Evolutionary conservation across 2,329 filamentous ascomycete species (phyloP).

Genomic region (Ceratocystis cubensis): DNA sequence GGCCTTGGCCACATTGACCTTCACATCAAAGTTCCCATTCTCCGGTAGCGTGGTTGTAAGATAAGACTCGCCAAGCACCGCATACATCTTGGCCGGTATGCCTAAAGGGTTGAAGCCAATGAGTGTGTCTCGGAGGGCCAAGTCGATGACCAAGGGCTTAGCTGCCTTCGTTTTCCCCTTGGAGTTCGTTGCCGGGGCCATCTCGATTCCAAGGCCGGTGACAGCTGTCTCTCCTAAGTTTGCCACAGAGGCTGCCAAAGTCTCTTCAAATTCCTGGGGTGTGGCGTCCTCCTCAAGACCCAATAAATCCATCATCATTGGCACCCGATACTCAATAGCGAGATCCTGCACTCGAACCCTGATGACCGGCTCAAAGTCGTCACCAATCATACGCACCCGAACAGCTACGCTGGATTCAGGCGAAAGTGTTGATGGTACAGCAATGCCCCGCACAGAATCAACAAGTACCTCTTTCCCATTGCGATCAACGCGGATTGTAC

Average conservation of each 20-base stretch:
- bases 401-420: conserved; percentile 42
- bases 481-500: conserved; percentile 47
- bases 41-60: conserved; percentile 56
- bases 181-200: conserved; percentile 21
- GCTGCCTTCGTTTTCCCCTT: conserved; percentile 20
- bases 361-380: conserved; percentile 84
- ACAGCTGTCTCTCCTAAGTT: conserved; percentile 57
- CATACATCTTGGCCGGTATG: conserved; percentile 58
- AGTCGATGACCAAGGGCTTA: conserved; percentile 54
- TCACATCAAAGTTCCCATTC: conserved; percentile 49
- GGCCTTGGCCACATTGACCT: conserved; percentile 62
- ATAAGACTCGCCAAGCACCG: conserved; percentile 68
- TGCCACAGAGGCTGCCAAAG: conserved; percentile 66
- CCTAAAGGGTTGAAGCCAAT: conserved; percentile 74
- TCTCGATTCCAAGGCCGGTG: conserved; percentile 27
- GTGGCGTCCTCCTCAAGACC: conserved; percentile 55
- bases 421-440: conserved; percentile 24
- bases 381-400: conserved; percentile 81
- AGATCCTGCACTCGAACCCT: conserved; percentile 80
- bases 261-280: conserved; percentile 59
- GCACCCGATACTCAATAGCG: conserved; percentile 77
- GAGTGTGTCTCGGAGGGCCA: conserved; percentile 70
- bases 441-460: conserved; percentile 33
- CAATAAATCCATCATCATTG: conserved; percentile 68
- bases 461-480: conserved; percentile 62